Base-by-base conservation (phyloP, 2,329 filamentous ascomycete species). In the Ophiostoma populinum region DNA sequence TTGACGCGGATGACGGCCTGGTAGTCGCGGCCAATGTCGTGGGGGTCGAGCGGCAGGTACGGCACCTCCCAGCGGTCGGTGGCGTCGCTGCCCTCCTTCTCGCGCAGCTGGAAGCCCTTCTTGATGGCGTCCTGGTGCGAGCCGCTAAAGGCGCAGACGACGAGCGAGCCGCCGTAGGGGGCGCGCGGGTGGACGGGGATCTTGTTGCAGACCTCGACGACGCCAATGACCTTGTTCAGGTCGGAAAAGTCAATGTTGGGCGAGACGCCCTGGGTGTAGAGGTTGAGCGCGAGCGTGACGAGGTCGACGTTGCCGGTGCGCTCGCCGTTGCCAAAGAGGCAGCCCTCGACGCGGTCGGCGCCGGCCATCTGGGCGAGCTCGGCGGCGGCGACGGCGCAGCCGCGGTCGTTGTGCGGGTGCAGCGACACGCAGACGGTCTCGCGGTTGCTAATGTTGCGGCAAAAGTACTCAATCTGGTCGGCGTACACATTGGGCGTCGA, bases 1-100 rank as follows among this genome's bases (percentile, higher is more conserved):
- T 95, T 98, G 68, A 95, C 87, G 40, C 87, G 80, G 52, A 95
- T 95, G 51, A 95, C 80, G 40, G 87, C 87, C 58, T 95, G 86
- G 68, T 95, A 95, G n/a, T 77, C 94, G 39, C 87, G 75, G 34
- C 87, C 87, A 44, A 95, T 93, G 50, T 95, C 87, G 50, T 80
- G 68, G 5, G 87, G 87, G 50, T 95, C 87, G 47, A 95, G 69
- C 10, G 87, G 87, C 32, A 95, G 75, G 52, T 95, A 95, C 0
- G 87, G 87, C 25, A 94, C 67, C 46, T 80, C 62, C 87, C 87
- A 95, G 26, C 59, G 62, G 49, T 75, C 71, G 38, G 87, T 72
- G 50, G 67, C 61, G 5, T 57, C 61, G 30, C 66, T 62, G 36
- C 64, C 67, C 1, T 65, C 56, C 29, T 64, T 56, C 51, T 85